phyloP scores from a whole-genome alignment of 257 asterid genomes.

The Fraxinus quadrangulata region DNA sequence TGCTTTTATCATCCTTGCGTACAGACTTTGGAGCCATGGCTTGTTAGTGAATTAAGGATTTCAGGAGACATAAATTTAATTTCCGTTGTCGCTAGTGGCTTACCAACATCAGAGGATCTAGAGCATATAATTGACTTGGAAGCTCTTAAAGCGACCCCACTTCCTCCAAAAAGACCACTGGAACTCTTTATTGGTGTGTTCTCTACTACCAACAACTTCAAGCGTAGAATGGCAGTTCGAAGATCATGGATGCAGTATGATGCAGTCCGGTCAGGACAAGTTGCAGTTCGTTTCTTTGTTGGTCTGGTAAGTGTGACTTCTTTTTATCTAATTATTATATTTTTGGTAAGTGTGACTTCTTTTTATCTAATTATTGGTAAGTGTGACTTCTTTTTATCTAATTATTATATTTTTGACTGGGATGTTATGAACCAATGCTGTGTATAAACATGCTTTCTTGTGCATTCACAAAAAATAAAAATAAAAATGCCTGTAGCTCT shows the following conservation, averaged over 20 bases:
- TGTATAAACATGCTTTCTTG: background rate
- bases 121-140: constrained; percentile 79
- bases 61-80: constrained; percentile 79
- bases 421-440: background rate
- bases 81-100: constrained; percentile 88
- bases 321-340: background rate
- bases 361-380: constrained; percentile 48
- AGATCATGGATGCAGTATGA: constrained; percentile 99
- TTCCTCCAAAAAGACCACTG: constrained; percentile 53
- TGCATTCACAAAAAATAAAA: background rate
- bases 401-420: background rate
- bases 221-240: constrained; percentile 97
- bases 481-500: background rate
- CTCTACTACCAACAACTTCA: constrained; percentile 96
- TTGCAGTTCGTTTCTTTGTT: constrained; percentile 95
- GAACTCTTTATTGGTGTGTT: constrained; percentile 84
- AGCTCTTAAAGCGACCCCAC: constrained; percentile 67
- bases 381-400: constrained; percentile 24
- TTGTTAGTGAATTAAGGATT: constrained; percentile 80
- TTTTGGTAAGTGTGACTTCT: constrained; percentile 53
- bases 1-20: constrained; percentile 22
- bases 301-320: constrained; percentile 70
- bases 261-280: constrained; percentile 78
- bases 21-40: constrained; percentile 98
- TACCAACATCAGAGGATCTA: constrained; percentile 90